Base-by-base conservation (phyloP, 495 filamentous ascomycete species). In the Aspergillus coremiiformis region DNA sequence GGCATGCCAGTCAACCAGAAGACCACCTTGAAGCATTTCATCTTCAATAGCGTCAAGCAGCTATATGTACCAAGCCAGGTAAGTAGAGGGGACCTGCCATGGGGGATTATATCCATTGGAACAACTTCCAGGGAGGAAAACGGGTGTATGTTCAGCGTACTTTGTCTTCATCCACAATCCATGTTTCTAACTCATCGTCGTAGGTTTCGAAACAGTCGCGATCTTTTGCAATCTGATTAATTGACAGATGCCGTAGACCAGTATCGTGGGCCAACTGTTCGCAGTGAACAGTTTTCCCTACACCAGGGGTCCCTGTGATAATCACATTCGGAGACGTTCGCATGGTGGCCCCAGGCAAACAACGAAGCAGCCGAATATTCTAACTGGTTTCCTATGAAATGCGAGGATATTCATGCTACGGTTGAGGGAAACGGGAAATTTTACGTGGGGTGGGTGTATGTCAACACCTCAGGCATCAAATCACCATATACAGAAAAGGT, bases 101-200 rank as follows among this genome's bases (percentile, higher is more conserved):
- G n/a, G n/a, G n/a, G n/a, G n/a, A n/a, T n/a, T n/a, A n/a, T n/a
- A n/a, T 29, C 14, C 21, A 6, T 32, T 12, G 30, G 22, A 20
- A n/a, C n/a, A n/a, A 32, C 17, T 24, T 29, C 39, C 20, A 42
- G 0, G 19, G 43, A 27, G 47, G 30, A 48, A 39, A 53, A 29
- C 27, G 53, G 5, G 24, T n/a, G 23, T 44, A 32, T 26, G 39
- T 41, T 24, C 46, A 54, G 64, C 73, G 50, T 63, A 91, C 90
- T 79, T 95, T 95, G 64, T 97, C 92, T 65, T 98, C 93, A 65
- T 98, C 90, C 19, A 98, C 90, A 44, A 96, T 86, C 86, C 87
- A 96, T 59, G 85, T 88, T 69, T 87, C 78, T 33, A 82, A 79
- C 68, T 89, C 86, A 15, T 93, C 84, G 54, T 95, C 89, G 67